Evolutionary conservation across 2,329 filamentous ascomycete genomes (phyloP), one percentile per base, ranked within the genome.

Genomic region (Penicillium sp.): DNA sequence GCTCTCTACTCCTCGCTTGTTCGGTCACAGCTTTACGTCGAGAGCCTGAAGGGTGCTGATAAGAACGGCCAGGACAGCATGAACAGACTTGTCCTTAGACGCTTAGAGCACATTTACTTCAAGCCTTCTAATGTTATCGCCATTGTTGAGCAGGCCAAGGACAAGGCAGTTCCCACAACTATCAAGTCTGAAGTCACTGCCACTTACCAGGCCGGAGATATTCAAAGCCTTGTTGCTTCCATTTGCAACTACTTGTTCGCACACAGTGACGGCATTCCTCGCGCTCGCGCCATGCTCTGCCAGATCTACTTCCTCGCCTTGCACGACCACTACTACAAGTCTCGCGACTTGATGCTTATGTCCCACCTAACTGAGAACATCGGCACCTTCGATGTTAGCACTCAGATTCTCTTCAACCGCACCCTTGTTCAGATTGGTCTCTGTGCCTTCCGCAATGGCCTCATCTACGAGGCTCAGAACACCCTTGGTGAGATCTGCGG

Each of bases 281-380:
- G 92, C 58, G 95, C 92, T 52, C 86, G 93, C 52, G 92, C 93
- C 38, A 97, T 99, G 91, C 81, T 99, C 55, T 96, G 89, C 79
- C 90, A 97, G 75, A 93, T 99, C 56, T 99, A 99, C 79, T 95
- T 95, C 84, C 80, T 96, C 62, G 93, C 93, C 42, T 82, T 99
- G 45, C 93, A 99, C 74, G 91, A 96, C 74, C 86, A 95, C 64
- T 99, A 97, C 80, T 97, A 95, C 81, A 89, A 88, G 75, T 88
- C 93, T 65, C 88, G 93, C 60, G 95, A 99, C 73, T 92, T 99
- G 87, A 95, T 97, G 86, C 83, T 99, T 72, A 99, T 99, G 90
- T 99, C 93, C 14, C 93, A 99, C 77, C 78, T 99, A 68, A 92
- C 96, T 69, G 93, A 99, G 78, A 95, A 88, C 47, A 99, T 99